Evolutionary conservation across 352 stramenopile species (phyloP), one percentile per base, ranked within the genome.

Genomic region (Phytophthora agathidicida): DNA sequence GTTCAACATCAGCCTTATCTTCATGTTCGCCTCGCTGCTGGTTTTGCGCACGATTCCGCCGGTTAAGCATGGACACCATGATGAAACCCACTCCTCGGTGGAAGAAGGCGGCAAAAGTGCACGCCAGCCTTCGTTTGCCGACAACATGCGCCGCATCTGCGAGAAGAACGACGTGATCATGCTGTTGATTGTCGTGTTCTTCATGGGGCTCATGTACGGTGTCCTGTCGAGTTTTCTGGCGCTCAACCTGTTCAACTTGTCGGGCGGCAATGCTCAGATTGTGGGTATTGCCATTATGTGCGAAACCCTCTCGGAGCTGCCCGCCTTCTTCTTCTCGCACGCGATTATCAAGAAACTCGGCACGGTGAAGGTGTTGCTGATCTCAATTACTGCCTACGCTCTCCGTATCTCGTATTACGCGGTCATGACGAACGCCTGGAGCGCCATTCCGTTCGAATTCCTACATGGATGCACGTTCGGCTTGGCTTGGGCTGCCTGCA

Each of bases 181-280:
- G 54, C 65, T 89, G 46, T 55, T 91, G 26, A 42, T 68, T 7
- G 73, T 89, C n/a, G 77, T 89, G 11, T 85, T 81, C 49, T 68
- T 89, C 62, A 89, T 89, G 72, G 77, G 79, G 0, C 70, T 88
- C 61, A 89, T 91, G 81, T 89, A 73, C 44, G 81, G 81, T 48
- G 77, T 89, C 49, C 67, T 91, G 47, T 86, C 75, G 11, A 88
- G 77, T 60, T 91, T 87, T 57, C 68, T 91, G 35, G 81, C 75
- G 37, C 73, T 91, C 54, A 82, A 91, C 58, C 45, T 91, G 23
- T 91, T 85, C 75, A 88, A 91, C 48, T 60, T 91, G 16, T 88
- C 77, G 17, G 73, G 69, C 19, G 59, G 73, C 14, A 87, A 88
- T 39, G 63, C 81, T 9, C 68, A 84, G 49, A 87, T 91, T 56